Evolutionary conservation across 2,329 filamentous ascomycete genomes (phyloP), one percentile per base, ranked within the genome.

Genomic region (Neophaeococcomyces mojaviensis): DNA sequence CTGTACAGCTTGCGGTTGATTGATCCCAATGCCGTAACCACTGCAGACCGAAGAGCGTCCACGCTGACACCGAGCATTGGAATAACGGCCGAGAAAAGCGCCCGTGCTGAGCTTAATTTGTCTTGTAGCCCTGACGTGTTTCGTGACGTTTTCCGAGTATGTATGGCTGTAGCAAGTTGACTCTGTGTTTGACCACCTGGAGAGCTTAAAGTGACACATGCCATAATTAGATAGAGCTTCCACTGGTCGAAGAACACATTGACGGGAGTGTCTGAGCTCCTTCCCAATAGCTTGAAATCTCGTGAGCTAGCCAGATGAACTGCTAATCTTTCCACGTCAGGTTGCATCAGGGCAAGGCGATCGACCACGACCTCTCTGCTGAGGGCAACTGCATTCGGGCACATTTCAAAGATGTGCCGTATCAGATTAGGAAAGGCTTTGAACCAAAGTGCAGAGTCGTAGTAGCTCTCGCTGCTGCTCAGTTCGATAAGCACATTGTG

Each of bases 371-470:
- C 79, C 59, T 97, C 90, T 49, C 94, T 79, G 20, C 88, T 88
- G 39, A 97, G 79, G 0, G 87, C 89, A 28, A 97, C 86, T 2
- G 90, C 88, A 58, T 94, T 89, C 0, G 88, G 86, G 58, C 90
- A 98, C 49, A 84, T 84, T 55, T 96, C 87, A 59, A 88, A 94
- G 48, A 88, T 88, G 55, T 94, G 84, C 9, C 88, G 81, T 47
- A 98, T 86, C 26, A 98, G 75, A 59, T 96, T 97, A 3, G 92
- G 94, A 59, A 98, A 98, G 15, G 97, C 84, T 61, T 97, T 98
- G 68, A 92, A 94, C 92, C 92, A 98, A 10, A 98, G 69, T 0
- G 89, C 94, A 2, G 88, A 84, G 61, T 98, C 92, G 59, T 97
- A 96, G 1, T 88, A 88, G 20, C 92, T 81, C 56, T 97, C 92